Evolutionary conservation across 805 yeast species (phyloP).

Genomic region (Kregervanrija fluxuum): DNA sequence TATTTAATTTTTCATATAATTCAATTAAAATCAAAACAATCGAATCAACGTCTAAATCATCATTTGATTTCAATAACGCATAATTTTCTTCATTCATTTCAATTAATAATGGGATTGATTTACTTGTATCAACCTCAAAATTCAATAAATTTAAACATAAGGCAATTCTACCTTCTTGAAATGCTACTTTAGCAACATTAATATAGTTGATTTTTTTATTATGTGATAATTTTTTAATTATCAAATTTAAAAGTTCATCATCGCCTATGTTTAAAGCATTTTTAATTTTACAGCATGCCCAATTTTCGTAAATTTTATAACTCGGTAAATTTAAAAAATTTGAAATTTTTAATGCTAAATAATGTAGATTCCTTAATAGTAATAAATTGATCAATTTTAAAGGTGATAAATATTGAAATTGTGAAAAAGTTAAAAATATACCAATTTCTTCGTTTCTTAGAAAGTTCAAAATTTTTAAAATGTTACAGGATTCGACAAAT

Average conservation of each 20-base stretch:
- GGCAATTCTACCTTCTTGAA: conserved; percentile 71
- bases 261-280: conserved; percentile 50
- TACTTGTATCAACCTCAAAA: conserved; percentile 55
- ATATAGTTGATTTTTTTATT: conserved; percentile 45
- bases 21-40: conserved; percentile 49
- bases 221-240: conserved; percentile 38
- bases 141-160: conserved; percentile 63
- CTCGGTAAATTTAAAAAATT: conserved; percentile 39
- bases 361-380: conserved; percentile 50
- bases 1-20: conserved; percentile 46
- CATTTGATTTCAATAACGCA: conserved; percentile 63
- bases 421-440: conserved; percentile 53
- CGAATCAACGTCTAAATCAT: conserved; percentile 53
- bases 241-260: conserved; percentile 41
- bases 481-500: conserved; percentile 57
- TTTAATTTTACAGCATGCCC: conserved; percentile 74
- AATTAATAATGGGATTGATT: conserved; percentile 56
- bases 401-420: conserved; percentile 46
- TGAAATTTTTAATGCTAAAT: conserved; percentile 56
- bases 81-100: conserved; percentile 55
- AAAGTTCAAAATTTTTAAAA: conserved; percentile 61
- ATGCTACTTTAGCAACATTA: conserved; percentile 56
- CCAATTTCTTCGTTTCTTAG: conserved; percentile 62
- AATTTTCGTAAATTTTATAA: conserved; percentile 54
- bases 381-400: conserved; percentile 51